Base-by-base conservation (phyloP, 345 rosid genomes). In the Brassica rapa region DNA sequence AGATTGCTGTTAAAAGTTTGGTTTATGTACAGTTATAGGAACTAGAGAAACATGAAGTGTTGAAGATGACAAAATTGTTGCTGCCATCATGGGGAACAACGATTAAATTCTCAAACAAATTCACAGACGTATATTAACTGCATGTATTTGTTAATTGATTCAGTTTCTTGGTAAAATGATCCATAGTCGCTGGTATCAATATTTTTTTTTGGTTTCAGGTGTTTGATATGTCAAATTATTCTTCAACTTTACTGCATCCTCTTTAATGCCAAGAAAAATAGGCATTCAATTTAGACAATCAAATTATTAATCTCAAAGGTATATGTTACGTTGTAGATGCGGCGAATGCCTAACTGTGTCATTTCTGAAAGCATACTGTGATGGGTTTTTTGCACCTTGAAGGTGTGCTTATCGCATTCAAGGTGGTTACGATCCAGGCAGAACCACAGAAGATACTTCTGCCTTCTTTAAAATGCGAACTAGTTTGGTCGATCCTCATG, bases 401-500 rank as follows among this genome's bases (percentile, higher is more conserved):
- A 33, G 37, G 37, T 33, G 37, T 33, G 37, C 37, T 27, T 33
- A 33, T 33, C 8, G 1, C 37, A 33, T 33, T 6, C 37, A 27
- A 79, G 98, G 98, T 49, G 90, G 93, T 82, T 94, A 79, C 85
- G 91, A 92, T 87, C 98, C 98, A 30, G 85, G 84, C 84, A 94
- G 96, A 87, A 84, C 71, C 70, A 64, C 19, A 86, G 97, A 83
- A 90, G 98, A 97, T 92, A 88, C 66, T 70, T 60, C 8, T 62
- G 30, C 62, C 64, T 29, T 46, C 9, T 46, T 5, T 49, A 8
- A n/a, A 6, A 51, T 5, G 21, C 7, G 15, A 51, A 51, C 19
- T n/a, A 51, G 19, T n/a, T 51, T 51, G 21, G 56, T 51, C 15
- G 19, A 51, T 51, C 56, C 56, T 53, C 70, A 4, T 80, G 10